phyloP scores from a whole-genome alignment of 192 early-diverging fungal species.

The Helicostylum pulchrum region DNA sequence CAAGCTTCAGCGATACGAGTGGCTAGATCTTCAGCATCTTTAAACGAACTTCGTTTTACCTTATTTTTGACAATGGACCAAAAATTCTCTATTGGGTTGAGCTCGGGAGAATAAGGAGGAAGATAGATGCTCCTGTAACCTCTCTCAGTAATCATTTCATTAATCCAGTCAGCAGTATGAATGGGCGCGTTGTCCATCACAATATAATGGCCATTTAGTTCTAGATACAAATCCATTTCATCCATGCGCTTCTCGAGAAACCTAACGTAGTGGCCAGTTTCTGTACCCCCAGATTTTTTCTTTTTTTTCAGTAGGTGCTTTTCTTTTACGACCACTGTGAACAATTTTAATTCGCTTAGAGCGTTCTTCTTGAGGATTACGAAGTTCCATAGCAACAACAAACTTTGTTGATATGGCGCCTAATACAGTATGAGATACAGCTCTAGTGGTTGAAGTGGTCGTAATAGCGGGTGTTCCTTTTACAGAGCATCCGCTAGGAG shows the following conservation, averaged over 20 bases:
- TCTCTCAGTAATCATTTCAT: background rate
- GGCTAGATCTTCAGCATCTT: background rate
- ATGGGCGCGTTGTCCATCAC: conserved; percentile 13
- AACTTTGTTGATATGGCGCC: conserved; percentile 12
- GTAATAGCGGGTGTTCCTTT: too few relatives aligned
- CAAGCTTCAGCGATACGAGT: conserved; percentile 1
- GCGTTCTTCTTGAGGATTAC: conserved; percentile 13
- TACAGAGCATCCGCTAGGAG: too few relatives aligned
- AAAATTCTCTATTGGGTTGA: conserved; percentile 29
- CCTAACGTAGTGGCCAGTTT: background rate
- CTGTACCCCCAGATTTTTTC: conserved; percentile 3
- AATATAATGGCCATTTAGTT: conserved; percentile 26
- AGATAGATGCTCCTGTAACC: conserved; percentile 5
- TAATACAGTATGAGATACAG: conserved; percentile 10
- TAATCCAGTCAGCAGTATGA: background rate
- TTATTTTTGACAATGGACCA: conserved; percentile 26
- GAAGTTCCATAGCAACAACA: conserved; percentile 12
- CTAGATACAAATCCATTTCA: conserved; percentile 8
- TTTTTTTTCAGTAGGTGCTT: background rate
- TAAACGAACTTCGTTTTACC: conserved; percentile 8
- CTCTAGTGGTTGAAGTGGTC: too few relatives aligned
- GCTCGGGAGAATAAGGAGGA: conserved; percentile 15
- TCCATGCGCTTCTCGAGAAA: conserved; percentile 1
- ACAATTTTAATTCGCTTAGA: conserved; percentile 1
- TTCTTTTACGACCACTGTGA: conserved; percentile 3